Conservation (phyloP, 345 rosid genomes). For the Rhizophora apiculata region DNA sequence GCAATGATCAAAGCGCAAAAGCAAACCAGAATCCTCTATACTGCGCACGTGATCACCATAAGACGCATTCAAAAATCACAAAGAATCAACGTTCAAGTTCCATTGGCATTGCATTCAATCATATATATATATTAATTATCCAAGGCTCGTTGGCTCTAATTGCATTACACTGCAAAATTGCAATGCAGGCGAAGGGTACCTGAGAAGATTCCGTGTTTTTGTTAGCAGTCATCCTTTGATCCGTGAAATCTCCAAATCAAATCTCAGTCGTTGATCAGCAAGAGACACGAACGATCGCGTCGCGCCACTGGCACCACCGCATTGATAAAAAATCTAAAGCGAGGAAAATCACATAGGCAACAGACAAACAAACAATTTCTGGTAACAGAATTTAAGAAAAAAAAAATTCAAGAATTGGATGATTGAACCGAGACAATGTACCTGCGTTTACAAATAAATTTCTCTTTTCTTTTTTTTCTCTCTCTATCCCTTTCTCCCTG, state of each 20-base stretch:
- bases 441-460: not conserved
- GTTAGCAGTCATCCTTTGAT: slow-evolving; percentile 41
- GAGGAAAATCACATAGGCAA: not conserved
- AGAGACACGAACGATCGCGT: too few species aligned
- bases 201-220: slow-evolving; percentile 39
- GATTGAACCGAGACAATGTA: too few species aligned
- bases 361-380: too few species aligned
- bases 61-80: not conserved
- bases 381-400: not conserved
- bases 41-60: not conserved
- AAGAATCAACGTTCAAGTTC: not conserved
- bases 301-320: not conserved
- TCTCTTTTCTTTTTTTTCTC: not conserved
- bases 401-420: not conserved
- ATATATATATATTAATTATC: too few species aligned
- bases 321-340: not conserved
- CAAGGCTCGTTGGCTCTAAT: not conserved
- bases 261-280: slow-evolving; percentile 6
- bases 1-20: not conserved
- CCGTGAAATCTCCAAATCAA: slow-evolving; percentile 16
- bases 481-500: not conserved
- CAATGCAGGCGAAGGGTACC: slow-evolving; percentile 9
- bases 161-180: not conserved
- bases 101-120: not conserved
- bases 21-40: not conserved